phyloP scores from a whole-genome alignment of 129 eudicot genomes.

The Smallanthus sonchifolius region DNA sequence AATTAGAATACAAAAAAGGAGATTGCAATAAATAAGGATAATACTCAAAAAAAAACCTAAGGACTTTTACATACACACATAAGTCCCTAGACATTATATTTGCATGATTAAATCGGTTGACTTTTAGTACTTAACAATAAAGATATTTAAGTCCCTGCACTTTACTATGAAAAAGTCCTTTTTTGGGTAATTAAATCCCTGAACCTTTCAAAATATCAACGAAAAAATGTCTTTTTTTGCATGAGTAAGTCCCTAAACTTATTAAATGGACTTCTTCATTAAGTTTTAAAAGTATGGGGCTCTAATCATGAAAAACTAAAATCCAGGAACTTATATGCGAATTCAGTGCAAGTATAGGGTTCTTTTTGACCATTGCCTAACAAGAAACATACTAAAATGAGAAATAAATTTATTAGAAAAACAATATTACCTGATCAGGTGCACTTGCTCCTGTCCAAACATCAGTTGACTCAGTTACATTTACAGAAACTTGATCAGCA shows the following conservation, averaged over 20 bases:
- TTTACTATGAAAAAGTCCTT: neutral
- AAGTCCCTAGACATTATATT: neutral
- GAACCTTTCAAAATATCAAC: neutral
- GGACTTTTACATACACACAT: neutral
- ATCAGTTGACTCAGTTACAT: slow-evolving; percentile 26
- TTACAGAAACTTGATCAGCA: slow-evolving; percentile 23
- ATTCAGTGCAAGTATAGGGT: neutral
- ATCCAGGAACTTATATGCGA: neutral
- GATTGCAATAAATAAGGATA: neutral
- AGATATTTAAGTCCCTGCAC: neutral
- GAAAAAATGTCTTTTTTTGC: neutral
- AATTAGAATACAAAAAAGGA: neutral
- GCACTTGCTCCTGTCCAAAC: slow-evolving; percentile 30
- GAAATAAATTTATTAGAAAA: neutral
- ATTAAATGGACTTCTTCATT: neutral
- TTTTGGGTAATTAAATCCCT: neutral
- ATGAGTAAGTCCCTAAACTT: neutral
- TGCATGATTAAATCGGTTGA: neutral
- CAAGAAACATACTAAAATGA: slow-evolving; percentile 7
- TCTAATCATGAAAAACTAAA: neutral
- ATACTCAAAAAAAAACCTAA: neutral
- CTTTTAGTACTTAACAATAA: neutral
- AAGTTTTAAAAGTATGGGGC: neutral
- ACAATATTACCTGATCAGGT: slow-evolving; percentile 43
- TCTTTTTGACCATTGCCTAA: neutral